These are phyloP conservation scores for Mallotus japonicus DNA, from an alignment of 441 rosid genomes.

Conservation along the genomic window DNA sequence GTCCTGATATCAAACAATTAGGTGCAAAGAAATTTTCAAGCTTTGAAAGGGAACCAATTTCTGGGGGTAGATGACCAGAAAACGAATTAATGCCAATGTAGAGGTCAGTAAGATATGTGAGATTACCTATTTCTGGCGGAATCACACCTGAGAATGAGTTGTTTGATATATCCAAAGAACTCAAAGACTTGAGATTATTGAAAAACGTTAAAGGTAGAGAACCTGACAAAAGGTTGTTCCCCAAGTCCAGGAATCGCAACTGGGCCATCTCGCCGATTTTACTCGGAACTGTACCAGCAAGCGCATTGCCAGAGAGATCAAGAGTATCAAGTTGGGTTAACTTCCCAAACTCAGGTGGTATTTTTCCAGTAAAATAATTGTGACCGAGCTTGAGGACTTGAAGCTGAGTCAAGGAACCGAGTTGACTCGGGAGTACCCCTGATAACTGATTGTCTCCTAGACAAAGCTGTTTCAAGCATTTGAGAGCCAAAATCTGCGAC, in stretches of 20 bases:
- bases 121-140: slow-evolving; percentile 58
- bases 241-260: slow-evolving; percentile 55
- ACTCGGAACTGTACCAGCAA: slow-evolving; percentile 49
- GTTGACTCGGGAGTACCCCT: slow-evolving; percentile 40
- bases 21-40: slow-evolving; percentile 57
- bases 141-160: slow-evolving; percentile 62
- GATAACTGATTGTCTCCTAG: slow-evolving; percentile 39
- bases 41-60: slow-evolving; percentile 56
- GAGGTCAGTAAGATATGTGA: slow-evolving; percentile 56
- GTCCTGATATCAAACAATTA: slow-evolving; percentile 60
- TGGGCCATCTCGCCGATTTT: slow-evolving; percentile 46
- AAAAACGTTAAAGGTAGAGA: slow-evolving; percentile 46
- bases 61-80: slow-evolving; percentile 62
- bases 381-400: slow-evolving; percentile 45
- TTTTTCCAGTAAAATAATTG: slow-evolving; percentile 48
- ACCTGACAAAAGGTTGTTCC: slow-evolving; percentile 61
- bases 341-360: slow-evolving; percentile 52
- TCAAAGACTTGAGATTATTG: slow-evolving; percentile 41
- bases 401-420: slow-evolving; percentile 42
- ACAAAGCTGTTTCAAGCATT: slow-evolving; percentile 34
- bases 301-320: slow-evolving; percentile 59
- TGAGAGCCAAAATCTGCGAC: slow-evolving; percentile 30
- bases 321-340: slow-evolving; percentile 46
- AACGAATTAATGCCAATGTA: slow-evolving; percentile 69
- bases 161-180: slow-evolving; percentile 67